Evolutionary conservation across 2,329 filamentous ascomycete genomes (phyloP).

Genomic region (Chaetomium olivaceum): DNA sequence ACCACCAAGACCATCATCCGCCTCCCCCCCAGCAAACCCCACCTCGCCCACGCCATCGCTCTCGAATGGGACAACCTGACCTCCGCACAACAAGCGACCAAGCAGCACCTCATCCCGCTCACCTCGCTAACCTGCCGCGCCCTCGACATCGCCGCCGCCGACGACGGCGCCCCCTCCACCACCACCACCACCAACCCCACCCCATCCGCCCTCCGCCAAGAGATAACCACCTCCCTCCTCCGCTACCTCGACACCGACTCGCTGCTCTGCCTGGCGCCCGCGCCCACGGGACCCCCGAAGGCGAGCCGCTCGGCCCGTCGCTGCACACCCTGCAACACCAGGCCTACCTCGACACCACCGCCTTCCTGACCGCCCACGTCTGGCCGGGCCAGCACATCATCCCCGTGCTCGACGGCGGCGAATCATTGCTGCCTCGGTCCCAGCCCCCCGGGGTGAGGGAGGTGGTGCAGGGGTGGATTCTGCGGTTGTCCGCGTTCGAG

Average conservation of each 20-base stretch:
- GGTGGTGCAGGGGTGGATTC: constrained; percentile 76
- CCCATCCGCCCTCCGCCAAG: constrained; percentile 53
- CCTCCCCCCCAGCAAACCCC: constrained; percentile 72
- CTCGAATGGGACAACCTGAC: constrained; percentile 89
- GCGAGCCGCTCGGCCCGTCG: constrained; percentile 36
- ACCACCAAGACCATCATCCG: constrained; percentile 69
- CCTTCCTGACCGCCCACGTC: constrained; percentile 68
- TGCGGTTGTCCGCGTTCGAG: constrained; percentile 72
- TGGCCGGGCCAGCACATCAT: constrained; percentile 81
- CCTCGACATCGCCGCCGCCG: constrained; percentile 73
- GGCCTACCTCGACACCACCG: constrained; percentile 69
- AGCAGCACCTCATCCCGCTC: constrained; percentile 84
- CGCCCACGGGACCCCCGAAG: constrained; percentile 48
- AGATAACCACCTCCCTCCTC: constrained; percentile 69
- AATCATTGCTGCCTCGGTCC: constrained; percentile 71
- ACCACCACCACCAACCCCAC: constrained; percentile 36
- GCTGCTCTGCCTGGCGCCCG: constrained; percentile 80
- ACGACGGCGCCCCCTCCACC: constrained; percentile 53
- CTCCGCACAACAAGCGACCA: constrained; percentile 79
- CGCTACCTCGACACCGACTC: constrained; percentile 91
- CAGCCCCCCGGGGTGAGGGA: constrained; percentile 76
- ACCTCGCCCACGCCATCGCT: constrained; percentile 82
- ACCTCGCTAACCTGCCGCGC: constrained; percentile 84
- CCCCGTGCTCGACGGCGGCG: constrained; percentile 74
- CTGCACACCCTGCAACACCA: constrained; percentile 73